Percentiles rank a stretch among this genome's conserved stretches.
phyloP scores from a whole-genome alignment of 345 rosid genomes.

The Chamaenerion angustifolium region DNA sequence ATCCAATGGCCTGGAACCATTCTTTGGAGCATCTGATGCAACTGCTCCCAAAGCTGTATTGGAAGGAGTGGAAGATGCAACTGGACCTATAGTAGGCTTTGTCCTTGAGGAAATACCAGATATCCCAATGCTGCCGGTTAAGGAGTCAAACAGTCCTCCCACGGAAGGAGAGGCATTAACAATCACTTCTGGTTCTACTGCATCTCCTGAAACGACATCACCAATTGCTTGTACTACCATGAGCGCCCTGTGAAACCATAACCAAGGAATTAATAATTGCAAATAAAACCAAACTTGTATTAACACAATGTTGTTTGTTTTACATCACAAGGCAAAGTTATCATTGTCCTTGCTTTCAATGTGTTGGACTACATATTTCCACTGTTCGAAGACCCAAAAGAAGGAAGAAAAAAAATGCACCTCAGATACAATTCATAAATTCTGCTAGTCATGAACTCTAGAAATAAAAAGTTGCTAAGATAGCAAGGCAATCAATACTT shows the following conservation, averaged over 20 bases:
- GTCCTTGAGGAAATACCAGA: constrained; percentile 69
- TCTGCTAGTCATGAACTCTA: too few species aligned
- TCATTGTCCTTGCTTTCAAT: too few species aligned
- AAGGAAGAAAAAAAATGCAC: too few species aligned
- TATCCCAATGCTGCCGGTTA: constrained; percentile 89
- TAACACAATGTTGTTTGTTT: too few species aligned
- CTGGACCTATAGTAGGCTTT: constrained; percentile 67
- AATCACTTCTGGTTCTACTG: constrained; percentile 74
- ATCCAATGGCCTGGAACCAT: constrained; percentile 67
- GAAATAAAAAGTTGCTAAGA: too few species aligned
- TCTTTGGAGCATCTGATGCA: constrained; percentile 55
- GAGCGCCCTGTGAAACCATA: constrained; percentile 43
- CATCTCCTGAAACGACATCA: constrained; percentile 68
- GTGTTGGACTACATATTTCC: too few species aligned
- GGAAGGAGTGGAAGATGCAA: constrained; percentile 47
- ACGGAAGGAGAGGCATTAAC: constrained; percentile 61
- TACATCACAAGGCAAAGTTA: too few species aligned
- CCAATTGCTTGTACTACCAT: constrained; percentile 83
- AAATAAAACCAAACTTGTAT: background rate
- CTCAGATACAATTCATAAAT: too few species aligned
- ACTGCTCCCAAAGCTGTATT: constrained; percentile 40
- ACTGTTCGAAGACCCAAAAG: too few species aligned
- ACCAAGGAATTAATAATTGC: constrained; percentile 5
- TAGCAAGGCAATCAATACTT: too few species aligned
- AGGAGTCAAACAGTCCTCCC: constrained; percentile 89